Conservation (phyloP, 139 green algal species). For the Micractinium conductrix region DNA sequence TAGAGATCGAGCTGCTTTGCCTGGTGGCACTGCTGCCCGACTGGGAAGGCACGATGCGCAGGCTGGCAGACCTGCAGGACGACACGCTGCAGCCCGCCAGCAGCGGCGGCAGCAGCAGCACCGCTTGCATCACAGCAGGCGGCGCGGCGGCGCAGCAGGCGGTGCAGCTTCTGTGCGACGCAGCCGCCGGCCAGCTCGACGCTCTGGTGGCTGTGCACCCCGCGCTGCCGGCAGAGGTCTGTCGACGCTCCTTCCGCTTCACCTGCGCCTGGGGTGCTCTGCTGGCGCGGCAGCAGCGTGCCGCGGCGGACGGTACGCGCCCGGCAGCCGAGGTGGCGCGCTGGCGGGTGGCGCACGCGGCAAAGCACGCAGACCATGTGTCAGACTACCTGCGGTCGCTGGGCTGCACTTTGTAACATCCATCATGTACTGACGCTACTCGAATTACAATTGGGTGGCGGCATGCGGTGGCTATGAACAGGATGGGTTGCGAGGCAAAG, state of each 20-base stretch:
- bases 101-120: neutral
- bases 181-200: neutral
- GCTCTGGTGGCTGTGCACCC: neutral
- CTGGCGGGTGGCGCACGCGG: slow-evolving; percentile 12
- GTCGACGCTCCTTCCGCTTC: slow-evolving; percentile 19
- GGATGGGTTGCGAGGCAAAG: too few relatives aligned
- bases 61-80: neutral
- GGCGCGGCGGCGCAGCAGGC: neutral
- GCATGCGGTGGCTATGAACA: too few relatives aligned
- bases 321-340: neutral
- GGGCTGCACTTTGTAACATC: too few relatives aligned
- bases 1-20: slow-evolving; percentile 33
- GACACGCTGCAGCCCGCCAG: neutral
- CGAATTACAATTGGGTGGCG: too few relatives aligned
- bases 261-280: neutral
- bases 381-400: neutral
- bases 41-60: slow-evolving; percentile 13
- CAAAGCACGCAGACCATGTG: slow-evolving; percentile 10
- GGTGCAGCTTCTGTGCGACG: slow-evolving; percentile 5
- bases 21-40: slow-evolving; percentile 4
- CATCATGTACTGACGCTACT: too few relatives aligned
- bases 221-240: slow-evolving; percentile 21
- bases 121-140: neutral
- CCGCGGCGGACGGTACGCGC: neutral
- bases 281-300: neutral